These are phyloP conservation scores for Diaporthe sp. DNA, from an alignment of 2,329 filamentous ascomycete species.

Conservation along the genomic window DNA sequence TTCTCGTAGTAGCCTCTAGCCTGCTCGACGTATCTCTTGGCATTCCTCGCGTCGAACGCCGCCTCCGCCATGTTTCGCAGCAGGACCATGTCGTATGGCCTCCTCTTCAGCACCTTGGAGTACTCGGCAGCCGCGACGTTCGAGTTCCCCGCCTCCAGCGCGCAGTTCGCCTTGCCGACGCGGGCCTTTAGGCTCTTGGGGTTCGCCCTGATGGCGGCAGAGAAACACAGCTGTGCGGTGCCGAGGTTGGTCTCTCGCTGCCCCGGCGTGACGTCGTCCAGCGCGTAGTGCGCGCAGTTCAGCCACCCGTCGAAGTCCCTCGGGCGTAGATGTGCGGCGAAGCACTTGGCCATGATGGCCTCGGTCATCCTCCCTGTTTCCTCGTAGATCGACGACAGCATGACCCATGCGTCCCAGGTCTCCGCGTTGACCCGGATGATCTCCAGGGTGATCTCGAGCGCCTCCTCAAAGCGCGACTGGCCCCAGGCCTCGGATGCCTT, in stretches of 20 bases:
- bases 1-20: slow-evolving; percentile 65
- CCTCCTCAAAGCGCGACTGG: slow-evolving; percentile 64
- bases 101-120: slow-evolving; percentile 65
- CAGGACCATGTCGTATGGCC: slow-evolving; percentile 67
- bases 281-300: slow-evolving; percentile 68
- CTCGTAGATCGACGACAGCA: slow-evolving; percentile 72
- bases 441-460: slow-evolving; percentile 71
- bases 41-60: slow-evolving; percentile 65
- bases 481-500: slow-evolving; percentile 79
- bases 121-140: slow-evolving; percentile 70
- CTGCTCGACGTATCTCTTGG: slow-evolving; percentile 54
- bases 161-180: slow-evolving; percentile 71
- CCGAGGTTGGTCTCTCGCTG: slow-evolving; percentile 65
- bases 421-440: slow-evolving; percentile 78
- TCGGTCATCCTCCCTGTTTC: slow-evolving; percentile 71
- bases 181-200: slow-evolving; percentile 70
- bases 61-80: slow-evolving; percentile 70
- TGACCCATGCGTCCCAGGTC: slow-evolving; percentile 75
- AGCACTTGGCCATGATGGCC: slow-evolving; percentile 71
- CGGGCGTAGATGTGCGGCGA: slow-evolving; percentile 73
- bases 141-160: slow-evolving; percentile 68
- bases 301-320: slow-evolving; percentile 74
- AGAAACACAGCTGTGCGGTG: slow-evolving; percentile 71
- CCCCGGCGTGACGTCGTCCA: slow-evolving; percentile 60
- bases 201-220: slow-evolving; percentile 71